These are phyloP conservation scores for Boletus tylopilopsis DNA, from an alignment of 768 basidiomycete genomes.

Conservation along the genomic window DNA sequence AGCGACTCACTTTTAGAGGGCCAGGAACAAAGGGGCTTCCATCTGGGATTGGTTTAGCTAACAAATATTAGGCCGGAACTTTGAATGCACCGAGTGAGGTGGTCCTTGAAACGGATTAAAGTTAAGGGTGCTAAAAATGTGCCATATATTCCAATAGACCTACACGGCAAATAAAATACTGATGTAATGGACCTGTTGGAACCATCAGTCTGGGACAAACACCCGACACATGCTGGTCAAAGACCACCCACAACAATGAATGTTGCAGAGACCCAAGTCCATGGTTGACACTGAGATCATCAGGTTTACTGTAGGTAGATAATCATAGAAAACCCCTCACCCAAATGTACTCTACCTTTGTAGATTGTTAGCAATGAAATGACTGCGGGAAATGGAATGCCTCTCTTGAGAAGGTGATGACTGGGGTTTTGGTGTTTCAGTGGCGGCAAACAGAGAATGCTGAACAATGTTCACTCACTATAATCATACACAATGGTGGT, in stretches of 20 bases:
- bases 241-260: neutral
- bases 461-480: neutral
- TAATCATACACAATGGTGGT: neutral
- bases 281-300: neutral
- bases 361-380: neutral
- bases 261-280: neutral
- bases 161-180: neutral
- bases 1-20: neutral
- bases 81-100: neutral
- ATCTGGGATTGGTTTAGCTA: neutral
- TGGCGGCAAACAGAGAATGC: neutral
- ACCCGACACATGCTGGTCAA: neutral
- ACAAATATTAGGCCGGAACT: neutral
- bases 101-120: neutral
- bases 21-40: neutral
- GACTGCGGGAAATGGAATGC: neutral
- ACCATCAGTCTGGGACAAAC: neutral
- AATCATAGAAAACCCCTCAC: neutral
- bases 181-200: neutral
- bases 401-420: neutral
- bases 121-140: neutral
- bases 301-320: neutral
- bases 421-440: neutral
- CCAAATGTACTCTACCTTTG: neutral
- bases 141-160: neutral